A percentile compares a stretch with the other conserved stretches of the same genome.
phyloP scores from a whole-genome alignment of 352 stramenopile genomes.

The Globisporangium megalacanthum region DNA sequence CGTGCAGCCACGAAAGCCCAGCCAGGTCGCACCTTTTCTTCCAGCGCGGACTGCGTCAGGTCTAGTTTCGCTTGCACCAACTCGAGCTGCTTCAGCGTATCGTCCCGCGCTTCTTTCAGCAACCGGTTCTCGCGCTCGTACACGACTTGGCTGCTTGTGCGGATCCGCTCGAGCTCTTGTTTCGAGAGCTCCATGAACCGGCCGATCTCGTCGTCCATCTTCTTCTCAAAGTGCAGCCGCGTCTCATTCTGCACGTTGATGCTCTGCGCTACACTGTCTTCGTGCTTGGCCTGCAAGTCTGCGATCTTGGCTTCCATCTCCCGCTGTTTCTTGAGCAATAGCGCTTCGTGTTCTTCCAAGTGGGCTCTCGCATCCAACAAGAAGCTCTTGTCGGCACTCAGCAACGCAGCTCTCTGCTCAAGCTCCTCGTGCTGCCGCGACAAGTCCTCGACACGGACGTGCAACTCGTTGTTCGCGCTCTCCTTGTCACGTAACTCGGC shows the following conservation, averaged over 20 bases:
- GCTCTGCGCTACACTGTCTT: constrained; percentile 29
- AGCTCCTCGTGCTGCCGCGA: constrained; percentile 16
- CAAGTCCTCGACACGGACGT: constrained; percentile 21
- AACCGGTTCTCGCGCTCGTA: constrained; percentile 75
- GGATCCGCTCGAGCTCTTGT: constrained; percentile 65
- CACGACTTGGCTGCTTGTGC: constrained; percentile 47
- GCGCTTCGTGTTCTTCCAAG: constrained; percentile 43
- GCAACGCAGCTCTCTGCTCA: constrained; percentile 35
- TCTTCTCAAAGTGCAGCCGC: constrained; percentile 57
- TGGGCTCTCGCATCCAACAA: constrained; percentile 47
- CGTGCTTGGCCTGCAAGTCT: constrained; percentile 26
- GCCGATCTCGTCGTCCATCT: constrained; percentile 51
- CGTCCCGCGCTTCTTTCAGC: constrained; percentile 54
- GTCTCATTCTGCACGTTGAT: constrained; percentile 52
- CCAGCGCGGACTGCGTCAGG: constrained; percentile 34
- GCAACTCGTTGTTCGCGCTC: constrained; percentile 7
- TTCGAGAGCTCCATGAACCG: constrained; percentile 72
- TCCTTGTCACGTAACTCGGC: constrained; percentile 23
- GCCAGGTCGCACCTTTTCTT: constrained; percentile 36
- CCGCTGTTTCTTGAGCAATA: constrained; percentile 29
- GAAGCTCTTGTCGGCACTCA: constrained; percentile 62
- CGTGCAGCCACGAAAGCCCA: neutral
- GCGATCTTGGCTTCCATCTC: constrained; percentile 23
- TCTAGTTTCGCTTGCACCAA: constrained; percentile 44
- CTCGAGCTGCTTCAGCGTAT: constrained; percentile 57